Conservation (phyloP, 805 yeast species). For the Wickerhamiella domercqiae region DNA sequence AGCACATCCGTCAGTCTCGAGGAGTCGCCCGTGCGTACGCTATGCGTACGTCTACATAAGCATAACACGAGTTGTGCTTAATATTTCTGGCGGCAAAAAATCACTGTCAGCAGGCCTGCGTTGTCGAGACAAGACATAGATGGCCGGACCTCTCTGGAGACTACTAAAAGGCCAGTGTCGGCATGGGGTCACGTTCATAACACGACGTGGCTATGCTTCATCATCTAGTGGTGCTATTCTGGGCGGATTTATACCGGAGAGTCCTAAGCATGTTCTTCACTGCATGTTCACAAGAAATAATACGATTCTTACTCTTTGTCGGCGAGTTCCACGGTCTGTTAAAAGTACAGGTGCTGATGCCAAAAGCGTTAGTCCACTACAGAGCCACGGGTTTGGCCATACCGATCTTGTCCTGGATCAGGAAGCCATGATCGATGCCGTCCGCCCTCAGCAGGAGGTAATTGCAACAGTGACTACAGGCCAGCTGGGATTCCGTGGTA, state of each 20-base stretch:
- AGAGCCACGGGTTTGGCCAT: too few species aligned
- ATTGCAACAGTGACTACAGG: constrained; percentile 64
- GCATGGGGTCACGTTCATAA: neutral
- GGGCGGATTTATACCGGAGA: neutral
- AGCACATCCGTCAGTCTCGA: too few species aligned
- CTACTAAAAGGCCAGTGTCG: neutral
- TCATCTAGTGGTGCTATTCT: neutral
- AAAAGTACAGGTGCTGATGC: constrained; percentile 23
- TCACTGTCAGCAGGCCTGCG: too few species aligned
- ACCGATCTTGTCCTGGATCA: constrained; percentile 50
- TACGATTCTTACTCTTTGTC: constrained; percentile 57
- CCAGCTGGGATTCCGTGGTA: constrained; percentile 72
- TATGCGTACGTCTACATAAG: too few species aligned
- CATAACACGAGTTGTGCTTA: too few species aligned
- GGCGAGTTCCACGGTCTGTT: constrained; percentile 26
- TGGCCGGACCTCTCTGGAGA: neutral
- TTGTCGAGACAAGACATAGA: too few species aligned
- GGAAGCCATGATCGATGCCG: constrained; percentile 45
- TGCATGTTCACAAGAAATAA: constrained; percentile 70
- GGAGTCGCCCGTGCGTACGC: too few species aligned
- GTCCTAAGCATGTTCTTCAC: constrained; percentile 44
- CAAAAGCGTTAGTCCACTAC: neutral
- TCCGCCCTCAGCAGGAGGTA: constrained; percentile 66
- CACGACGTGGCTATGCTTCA: neutral
- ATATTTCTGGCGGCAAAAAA: too few species aligned